These are phyloP conservation scores for Dianthus caryophyllus DNA, from an alignment of 148 eudicot species.

Conservation along the genomic window DNA sequence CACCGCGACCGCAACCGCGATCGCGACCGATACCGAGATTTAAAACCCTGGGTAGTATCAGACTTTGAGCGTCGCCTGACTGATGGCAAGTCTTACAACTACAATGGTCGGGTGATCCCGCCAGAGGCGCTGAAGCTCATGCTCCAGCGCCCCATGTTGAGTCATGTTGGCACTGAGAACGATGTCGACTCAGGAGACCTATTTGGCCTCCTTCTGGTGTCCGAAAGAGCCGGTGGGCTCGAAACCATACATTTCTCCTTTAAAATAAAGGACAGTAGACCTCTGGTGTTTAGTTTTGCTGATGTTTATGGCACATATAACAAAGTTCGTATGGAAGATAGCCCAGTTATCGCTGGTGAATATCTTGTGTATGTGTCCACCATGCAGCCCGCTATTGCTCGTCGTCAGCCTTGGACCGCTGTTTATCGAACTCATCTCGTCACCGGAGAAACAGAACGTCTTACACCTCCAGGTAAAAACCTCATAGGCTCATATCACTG, in stretches of 20 bases:
- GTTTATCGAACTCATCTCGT: slow-evolving; percentile 18
- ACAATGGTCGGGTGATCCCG: slow-evolving; percentile 16
- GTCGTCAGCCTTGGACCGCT: slow-evolving; percentile 26
- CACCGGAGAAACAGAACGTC: slow-evolving; percentile 12
- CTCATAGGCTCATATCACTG: no score
- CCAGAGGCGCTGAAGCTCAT: slow-evolving; percentile 11
- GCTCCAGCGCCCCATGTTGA: neutral
- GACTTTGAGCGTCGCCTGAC: neutral
- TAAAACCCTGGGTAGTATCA: no score
- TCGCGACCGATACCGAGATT: no score
- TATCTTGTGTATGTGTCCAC: slow-evolving; percentile 19
- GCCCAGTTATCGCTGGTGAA: slow-evolving; percentile 17
- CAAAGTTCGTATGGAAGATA: slow-evolving; percentile 19
- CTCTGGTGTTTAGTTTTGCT: slow-evolving; percentile 7
- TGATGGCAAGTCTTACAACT: slow-evolving; percentile 21
- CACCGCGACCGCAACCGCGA: no score
- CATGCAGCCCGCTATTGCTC: neutral
- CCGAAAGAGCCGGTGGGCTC: slow-evolving; percentile 6
- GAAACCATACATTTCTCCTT: slow-evolving; percentile 21
- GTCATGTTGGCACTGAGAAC: neutral
- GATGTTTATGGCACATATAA: neutral
- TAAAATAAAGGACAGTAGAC: neutral
- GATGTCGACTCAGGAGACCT: neutral
- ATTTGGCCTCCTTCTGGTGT: slow-evolving; percentile 8
- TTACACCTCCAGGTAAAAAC: slow-evolving; percentile 16